Evolutionary conservation across 495 filamentous ascomycete species (phyloP), one percentile per base, ranked within the genome.

Genomic region (Penicillium samsonianum): DNA sequence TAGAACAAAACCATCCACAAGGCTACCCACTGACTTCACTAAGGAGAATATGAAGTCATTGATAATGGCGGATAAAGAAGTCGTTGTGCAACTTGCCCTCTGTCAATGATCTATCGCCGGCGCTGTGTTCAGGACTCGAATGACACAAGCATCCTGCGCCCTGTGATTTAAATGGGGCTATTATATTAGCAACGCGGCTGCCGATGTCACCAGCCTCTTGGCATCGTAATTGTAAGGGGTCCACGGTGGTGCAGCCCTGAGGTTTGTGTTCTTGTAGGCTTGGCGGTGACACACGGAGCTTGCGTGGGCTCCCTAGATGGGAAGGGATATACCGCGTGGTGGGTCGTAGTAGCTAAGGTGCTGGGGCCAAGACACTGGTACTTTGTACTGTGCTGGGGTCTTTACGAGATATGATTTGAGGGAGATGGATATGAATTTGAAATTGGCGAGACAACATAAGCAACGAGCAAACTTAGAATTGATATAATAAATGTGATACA

Each of bases 221-320:
- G 30, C 42, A 46, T 38, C 6, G n/a, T 5, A 45, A 10, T 45
- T n/a, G 48, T n/a, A 52, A 30, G 22, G 35, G 35, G 37, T 19
- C 10, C 35, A n/a, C 14, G 33, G 31, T 22, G 20, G 16, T 12
- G 40, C 22, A 45, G 17, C 31, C 20, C 41, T 31, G 30, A 14
- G 25, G 16, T 19, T 35, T 11, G 31, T 16, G 42, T 22, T 26
- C 11, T 17, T 53, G 17, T 10, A 14, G 38, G 38, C 42, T 47
- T 46, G 30, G 53, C 53, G 38, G 53, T 55, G 43, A 35, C 42
- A 53, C 26, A 45, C 14, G 9, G 16, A 38, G 42, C 53, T 55
- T 55, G 53, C 53, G 53, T 46, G 43, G 53, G 28, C 41, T 11
- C 1, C 53, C 41, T 1, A 55, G 53, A 19, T 5, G 20, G 42